Percentiles rank a stretch among this genome's conserved stretches.
phyloP scores from a whole-genome alignment of 2,329 filamentous ascomycete species.

The Verticillium dahliae region DNA sequence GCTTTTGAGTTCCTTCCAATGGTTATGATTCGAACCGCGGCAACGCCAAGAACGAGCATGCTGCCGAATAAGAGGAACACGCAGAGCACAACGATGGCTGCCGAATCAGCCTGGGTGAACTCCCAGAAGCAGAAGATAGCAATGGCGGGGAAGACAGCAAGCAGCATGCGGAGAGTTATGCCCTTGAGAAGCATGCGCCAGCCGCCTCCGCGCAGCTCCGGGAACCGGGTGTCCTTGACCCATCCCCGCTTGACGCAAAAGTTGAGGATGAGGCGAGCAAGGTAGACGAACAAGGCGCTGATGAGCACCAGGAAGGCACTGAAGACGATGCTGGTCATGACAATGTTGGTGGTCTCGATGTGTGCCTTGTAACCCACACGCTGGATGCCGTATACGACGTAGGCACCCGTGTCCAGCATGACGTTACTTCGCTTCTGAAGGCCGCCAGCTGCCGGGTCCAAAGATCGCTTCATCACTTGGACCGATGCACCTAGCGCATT shows the following conservation, averaged over 20 bases:
- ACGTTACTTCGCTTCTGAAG: slow-evolving; percentile 27
- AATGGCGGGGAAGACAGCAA: slow-evolving; percentile 91
- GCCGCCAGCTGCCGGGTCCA: too few species aligned
- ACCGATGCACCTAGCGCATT: slow-evolving; percentile 70
- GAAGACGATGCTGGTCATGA: slow-evolving; percentile 85
- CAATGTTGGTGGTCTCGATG: slow-evolving; percentile 88
- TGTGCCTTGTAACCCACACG: slow-evolving; percentile 78
- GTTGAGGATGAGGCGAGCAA: slow-evolving; percentile 71
- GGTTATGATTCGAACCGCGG: slow-evolving; percentile 80
- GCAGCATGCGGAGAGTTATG: slow-evolving; percentile 81
- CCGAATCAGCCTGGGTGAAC: slow-evolving; percentile 77
- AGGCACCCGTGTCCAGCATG: slow-evolving; percentile 46
- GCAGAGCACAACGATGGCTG: slow-evolving; percentile 78
- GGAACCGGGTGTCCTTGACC: slow-evolving; percentile 63
- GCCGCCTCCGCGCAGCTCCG: slow-evolving; percentile 80
- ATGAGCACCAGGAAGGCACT: slow-evolving; percentile 45
- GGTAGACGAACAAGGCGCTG: slow-evolving; percentile 47
- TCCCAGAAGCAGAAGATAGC: slow-evolving; percentile 90
- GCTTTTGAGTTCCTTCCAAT: slow-evolving; percentile 81
- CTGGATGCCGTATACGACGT: slow-evolving; percentile 72
- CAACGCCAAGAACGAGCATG: slow-evolving; percentile 73
- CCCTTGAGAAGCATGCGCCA: slow-evolving; percentile 92
- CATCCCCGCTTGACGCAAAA: slow-evolving; percentile 62
- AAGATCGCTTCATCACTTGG: slow-evolving; percentile 61
- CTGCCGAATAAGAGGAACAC: slow-evolving; percentile 76